Percentiles rank a stretch among this genome's conserved stretches.
These are phyloP conservation scores for Monotropa hypopitys DNA, from an alignment of 179 eudicot species.

Conservation along the genomic window DNA sequence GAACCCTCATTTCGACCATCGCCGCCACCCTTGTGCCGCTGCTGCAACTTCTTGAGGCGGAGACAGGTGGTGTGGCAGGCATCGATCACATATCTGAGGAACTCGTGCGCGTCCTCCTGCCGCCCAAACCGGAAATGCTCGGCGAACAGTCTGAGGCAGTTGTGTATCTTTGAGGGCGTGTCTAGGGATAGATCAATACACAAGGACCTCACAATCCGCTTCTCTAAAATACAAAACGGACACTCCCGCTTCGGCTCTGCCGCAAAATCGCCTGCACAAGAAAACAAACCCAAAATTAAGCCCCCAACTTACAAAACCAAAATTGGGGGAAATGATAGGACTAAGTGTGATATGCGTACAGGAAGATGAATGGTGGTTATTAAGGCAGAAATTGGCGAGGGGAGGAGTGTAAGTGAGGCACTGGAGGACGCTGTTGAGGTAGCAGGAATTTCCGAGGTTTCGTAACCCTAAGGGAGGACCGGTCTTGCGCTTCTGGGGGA, in stretches of 20 bases:
- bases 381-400: constrained; percentile 84
- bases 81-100: constrained; percentile 85
- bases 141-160: constrained; percentile 51
- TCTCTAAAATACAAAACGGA: constrained; percentile 85
- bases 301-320: not conserved
- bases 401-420: constrained; percentile 96
- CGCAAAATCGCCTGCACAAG: constrained; percentile 49
- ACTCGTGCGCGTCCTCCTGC: constrained; percentile 98
- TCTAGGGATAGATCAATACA: constrained; percentile 48
- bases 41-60: constrained; percentile 66
- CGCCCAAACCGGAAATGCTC: constrained; percentile 67
- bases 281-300: not conserved
- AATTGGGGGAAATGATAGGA: not conserved
- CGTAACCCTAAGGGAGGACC: constrained; percentile 72
- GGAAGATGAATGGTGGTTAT: constrained; percentile 39
- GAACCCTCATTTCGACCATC: constrained; percentile 25
- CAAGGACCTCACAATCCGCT: constrained; percentile 64
- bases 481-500: constrained; percentile 37
- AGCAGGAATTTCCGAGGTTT: constrained; percentile 86
- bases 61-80: constrained; percentile 86
- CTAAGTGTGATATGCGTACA: constrained; percentile 23
- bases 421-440: constrained; percentile 91
- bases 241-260: constrained; percentile 59
- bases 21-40: constrained; percentile 24
- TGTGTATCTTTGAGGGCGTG: constrained; percentile 57